Conservation (phyloP, 1,284 basidiomycete species). For the Melanopsichium pennsylvanicum region DNA sequence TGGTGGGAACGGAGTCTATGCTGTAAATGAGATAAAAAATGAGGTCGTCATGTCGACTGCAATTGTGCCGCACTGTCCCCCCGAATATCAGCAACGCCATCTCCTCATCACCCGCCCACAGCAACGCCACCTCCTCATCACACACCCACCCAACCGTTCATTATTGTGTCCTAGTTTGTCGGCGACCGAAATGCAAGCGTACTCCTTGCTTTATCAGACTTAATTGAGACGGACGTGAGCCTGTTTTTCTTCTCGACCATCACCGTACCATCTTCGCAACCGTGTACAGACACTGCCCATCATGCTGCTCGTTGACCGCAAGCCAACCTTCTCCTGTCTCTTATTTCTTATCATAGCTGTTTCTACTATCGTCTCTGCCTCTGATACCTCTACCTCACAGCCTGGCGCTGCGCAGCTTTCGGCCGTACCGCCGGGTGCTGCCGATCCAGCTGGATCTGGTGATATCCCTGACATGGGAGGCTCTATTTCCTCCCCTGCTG, state of each 20-base stretch:
- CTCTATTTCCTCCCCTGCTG: constrained; percentile 22
- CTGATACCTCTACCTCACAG: neutral
- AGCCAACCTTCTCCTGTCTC: neutral
- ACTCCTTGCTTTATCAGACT: neutral
- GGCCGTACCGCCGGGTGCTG: neutral
- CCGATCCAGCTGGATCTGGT: neutral
- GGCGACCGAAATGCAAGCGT: neutral
- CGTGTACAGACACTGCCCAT: too few relatives aligned
- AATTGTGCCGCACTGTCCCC: neutral
- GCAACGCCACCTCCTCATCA: too few relatives aligned
- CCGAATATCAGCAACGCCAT: neutral
- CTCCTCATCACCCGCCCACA: too few relatives aligned
- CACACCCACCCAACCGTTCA: too few relatives aligned
- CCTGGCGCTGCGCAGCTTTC: constrained; percentile 2
- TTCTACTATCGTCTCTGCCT: constrained; percentile 1
- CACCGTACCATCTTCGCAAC: too few relatives aligned
- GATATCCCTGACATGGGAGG: constrained; percentile 3
- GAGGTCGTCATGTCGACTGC: constrained; percentile 7
- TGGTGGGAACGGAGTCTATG: neutral
- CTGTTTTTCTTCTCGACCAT: neutral
- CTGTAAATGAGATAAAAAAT: constrained; percentile 1
- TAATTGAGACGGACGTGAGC: neutral
- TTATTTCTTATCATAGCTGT: constrained; percentile 7
- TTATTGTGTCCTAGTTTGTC: too few relatives aligned
- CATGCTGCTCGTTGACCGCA: too few relatives aligned